Percentiles rank a stretch among this genome's conserved stretches.
Conservation (phyloP, 1,284 basidiomycete genomes). For the Chalciporus sp. region DNA sequence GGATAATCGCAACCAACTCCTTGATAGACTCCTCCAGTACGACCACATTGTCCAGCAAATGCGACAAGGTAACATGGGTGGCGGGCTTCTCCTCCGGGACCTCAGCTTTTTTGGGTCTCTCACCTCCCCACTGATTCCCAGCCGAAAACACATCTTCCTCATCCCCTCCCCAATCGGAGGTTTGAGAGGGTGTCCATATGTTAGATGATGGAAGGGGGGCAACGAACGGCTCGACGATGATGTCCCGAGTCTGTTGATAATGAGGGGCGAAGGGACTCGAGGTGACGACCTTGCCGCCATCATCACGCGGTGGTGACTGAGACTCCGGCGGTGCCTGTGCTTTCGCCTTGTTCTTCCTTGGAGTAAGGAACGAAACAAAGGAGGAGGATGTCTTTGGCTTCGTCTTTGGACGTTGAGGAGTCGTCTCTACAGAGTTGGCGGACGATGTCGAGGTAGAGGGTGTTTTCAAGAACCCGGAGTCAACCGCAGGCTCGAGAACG, state of each 20-base stretch:
- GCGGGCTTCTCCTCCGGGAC: slow-evolving; percentile 34
- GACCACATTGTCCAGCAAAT: slow-evolving; percentile 91
- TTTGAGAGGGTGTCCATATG: slow-evolving; percentile 62
- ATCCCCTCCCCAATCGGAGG: slow-evolving; percentile 51
- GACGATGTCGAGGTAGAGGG: slow-evolving; percentile 24
- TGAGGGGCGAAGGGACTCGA: slow-evolving; percentile 85
- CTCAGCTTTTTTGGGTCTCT: slow-evolving; percentile 33
- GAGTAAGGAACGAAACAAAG: slow-evolving; percentile 78
- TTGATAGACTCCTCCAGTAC: slow-evolving; percentile 96
- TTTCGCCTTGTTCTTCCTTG: slow-evolving; percentile 62
- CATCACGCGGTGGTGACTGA: slow-evolving; percentile 43
- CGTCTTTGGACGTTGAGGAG: slow-evolving; percentile 43
- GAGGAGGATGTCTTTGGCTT: slow-evolving; percentile 64
- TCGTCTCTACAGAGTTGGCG: slow-evolving; percentile 29
- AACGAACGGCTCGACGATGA: slow-evolving; percentile 72
- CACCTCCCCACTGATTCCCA: slow-evolving; percentile 55
- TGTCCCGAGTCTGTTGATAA: slow-evolving; percentile 77
- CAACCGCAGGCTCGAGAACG: slow-evolving; percentile 60
- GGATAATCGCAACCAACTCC: slow-evolving; percentile 87
- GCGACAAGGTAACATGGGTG: slow-evolving; percentile 69
- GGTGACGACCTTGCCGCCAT: slow-evolving; percentile 49
- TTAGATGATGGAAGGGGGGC: slow-evolving; percentile 61
- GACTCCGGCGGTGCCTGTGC: slow-evolving; percentile 40
- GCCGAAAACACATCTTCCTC: slow-evolving; percentile 72
- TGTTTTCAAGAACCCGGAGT: slow-evolving; percentile 34